These are phyloP conservation scores for Vitis labrusca DNA, from an alignment of 164 flowering plant species.

Conservation along the genomic window DNA sequence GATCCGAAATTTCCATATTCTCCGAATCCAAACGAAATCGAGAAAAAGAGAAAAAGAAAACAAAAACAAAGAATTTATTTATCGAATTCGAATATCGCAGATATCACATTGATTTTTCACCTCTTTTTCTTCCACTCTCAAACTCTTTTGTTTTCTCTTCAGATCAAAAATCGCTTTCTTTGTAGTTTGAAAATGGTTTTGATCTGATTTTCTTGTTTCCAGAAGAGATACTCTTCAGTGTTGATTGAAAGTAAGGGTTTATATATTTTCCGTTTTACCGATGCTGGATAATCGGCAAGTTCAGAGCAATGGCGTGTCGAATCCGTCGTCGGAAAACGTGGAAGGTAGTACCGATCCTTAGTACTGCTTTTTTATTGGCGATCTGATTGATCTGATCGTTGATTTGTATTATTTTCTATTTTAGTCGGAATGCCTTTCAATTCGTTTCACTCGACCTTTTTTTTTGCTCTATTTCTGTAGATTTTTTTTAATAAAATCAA, in stretches of 20 bases:
- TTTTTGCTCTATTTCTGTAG: not conserved
- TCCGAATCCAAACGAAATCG: slow-evolving; percentile 1
- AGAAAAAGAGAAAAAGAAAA: not conserved
- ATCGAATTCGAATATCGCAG: slow-evolving; percentile 15
- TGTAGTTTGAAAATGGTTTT: not conserved
- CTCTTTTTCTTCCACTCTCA: not conserved
- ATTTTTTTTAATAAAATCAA: not conserved
- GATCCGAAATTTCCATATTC: slow-evolving; percentile 19
- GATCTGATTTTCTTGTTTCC: not conserved
- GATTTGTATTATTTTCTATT: not conserved
- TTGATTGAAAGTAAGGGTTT: slow-evolving; percentile 11
- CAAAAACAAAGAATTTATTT: not conserved
- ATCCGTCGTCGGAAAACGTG: slow-evolving; percentile 34
- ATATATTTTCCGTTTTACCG: slow-evolving; percentile 15
- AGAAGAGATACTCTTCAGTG: slow-evolving; percentile 10
- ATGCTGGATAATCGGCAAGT: slow-evolving; percentile 56
- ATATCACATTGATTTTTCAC: slow-evolving; percentile 8
- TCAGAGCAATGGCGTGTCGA: slow-evolving; percentile 38
- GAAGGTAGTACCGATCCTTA: slow-evolving; percentile 34
- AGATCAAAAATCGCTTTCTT: not conserved
- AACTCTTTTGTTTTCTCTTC: not conserved
- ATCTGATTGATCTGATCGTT: slow-evolving; percentile 7
- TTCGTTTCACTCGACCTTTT: no score
- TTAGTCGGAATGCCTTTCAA: not conserved
- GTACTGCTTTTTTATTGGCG: not conserved